Evolutionary conservation across 2,329 filamentous ascomycete species (phyloP).

Genomic region (Beauveria pseudobassiana): DNA sequence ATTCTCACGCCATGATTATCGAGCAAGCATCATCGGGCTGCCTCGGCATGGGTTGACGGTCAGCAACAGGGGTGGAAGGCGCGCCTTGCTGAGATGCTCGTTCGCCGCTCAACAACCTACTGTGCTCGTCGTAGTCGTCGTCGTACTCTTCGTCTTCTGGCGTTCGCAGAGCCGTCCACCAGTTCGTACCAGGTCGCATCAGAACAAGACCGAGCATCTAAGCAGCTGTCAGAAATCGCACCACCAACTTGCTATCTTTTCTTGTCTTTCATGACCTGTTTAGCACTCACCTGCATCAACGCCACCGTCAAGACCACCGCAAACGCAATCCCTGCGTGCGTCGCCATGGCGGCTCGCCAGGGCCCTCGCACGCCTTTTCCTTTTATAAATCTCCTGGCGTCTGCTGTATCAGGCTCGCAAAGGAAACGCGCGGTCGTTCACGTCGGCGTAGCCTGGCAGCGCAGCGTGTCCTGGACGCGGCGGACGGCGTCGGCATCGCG

Average conservation of each 20-base stretch:
- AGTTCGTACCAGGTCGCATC: conserved; percentile 22
- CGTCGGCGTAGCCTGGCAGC: conserved; percentile 56
- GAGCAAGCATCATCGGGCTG: not conserved
- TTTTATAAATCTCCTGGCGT: conserved; percentile 33
- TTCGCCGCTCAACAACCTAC: not conserved
- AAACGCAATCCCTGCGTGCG: conserved; percentile 47
- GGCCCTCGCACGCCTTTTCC: conserved; percentile 41
- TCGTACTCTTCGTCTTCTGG: conserved; percentile 4
- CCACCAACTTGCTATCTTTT: too few species aligned
- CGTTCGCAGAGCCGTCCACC: conserved; percentile 24
- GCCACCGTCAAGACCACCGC: conserved; percentile 45
- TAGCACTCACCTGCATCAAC: conserved; percentile 45
- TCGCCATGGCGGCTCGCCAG: conserved; percentile 52
- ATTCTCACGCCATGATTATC: not conserved
- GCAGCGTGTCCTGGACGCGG: conserved; percentile 55
- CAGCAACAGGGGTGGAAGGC: not conserved
- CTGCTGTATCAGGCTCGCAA: conserved; percentile 26
- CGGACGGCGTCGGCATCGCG: conserved; percentile 46
- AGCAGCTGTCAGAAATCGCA: not conserved
- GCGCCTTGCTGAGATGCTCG: not conserved
- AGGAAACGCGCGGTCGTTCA: conserved; percentile 56
- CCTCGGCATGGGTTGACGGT: conserved; percentile 1
- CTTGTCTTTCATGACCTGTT: too few species aligned
- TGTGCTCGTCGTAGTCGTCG: not conserved
- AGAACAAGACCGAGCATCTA: conserved; percentile 26